Evolutionary conservation across 148 eudicot genomes (phyloP).

Genomic region (Chenopodium quinoa): DNA sequence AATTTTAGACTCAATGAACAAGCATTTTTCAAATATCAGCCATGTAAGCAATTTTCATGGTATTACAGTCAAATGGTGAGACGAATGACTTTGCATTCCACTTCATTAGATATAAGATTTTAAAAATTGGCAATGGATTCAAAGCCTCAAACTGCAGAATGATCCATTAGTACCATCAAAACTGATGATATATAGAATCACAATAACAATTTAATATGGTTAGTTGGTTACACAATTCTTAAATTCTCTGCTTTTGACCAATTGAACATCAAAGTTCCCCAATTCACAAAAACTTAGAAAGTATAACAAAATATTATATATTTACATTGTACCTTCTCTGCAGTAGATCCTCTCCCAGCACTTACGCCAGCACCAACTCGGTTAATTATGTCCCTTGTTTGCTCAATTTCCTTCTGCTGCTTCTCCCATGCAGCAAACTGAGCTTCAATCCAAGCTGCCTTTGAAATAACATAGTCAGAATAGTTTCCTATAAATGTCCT

Average conservation of each 20-base stretch:
- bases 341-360: slow-evolving; percentile 82
- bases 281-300: neutral
- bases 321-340: slow-evolving; percentile 66
- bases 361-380: slow-evolving; percentile 81
- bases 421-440: slow-evolving; percentile 96
- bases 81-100: no score
- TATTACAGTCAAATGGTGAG: neutral
- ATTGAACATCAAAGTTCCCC: neutral
- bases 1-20: neutral
- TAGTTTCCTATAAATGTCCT: slow-evolving; percentile 85
- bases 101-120: neutral
- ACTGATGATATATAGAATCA: neutral
- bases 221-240: neutral
- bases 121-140: neutral
- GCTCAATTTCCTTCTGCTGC: slow-evolving; percentile 91
- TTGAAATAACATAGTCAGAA: slow-evolving; percentile 69
- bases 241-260: neutral
- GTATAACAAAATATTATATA: neutral
- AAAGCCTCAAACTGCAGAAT: neutral
- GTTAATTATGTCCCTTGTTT: slow-evolving; percentile 68
- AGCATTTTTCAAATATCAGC: neutral
- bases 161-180: neutral
- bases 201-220: neutral
- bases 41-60: neutral
- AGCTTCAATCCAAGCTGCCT: slow-evolving; percentile 92